Base-by-base conservation (phyloP, 1,284 basidiomycete species). In the Flammula alnicola region DNA sequence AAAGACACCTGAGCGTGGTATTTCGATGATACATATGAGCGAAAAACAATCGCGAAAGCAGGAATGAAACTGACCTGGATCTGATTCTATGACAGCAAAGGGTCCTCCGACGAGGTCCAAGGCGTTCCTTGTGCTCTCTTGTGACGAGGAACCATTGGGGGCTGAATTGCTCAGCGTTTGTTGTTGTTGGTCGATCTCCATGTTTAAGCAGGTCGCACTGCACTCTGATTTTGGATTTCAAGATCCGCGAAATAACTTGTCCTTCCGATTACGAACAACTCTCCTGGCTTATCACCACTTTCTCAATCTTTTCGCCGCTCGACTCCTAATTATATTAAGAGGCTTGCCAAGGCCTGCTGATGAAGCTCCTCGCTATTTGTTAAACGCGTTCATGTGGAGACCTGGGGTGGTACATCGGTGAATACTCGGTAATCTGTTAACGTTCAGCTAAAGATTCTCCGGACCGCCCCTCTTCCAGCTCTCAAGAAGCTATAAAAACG, bases 51-150 rank as follows among this genome's bases (percentile, higher is more conserved):
- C 8, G 11, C 9, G 1, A 14, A 8, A 16, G 26, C 9, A 42
- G 10, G 40, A 16, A 14, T 22, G 19, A n/a, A n/a, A n/a, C n/a
- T n/a, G n/a, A 70, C 80, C 79, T 62, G 83, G 83, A 62, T 84
- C 83, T 1, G 82, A 84, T 60, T 85, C 83, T 45, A 84, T 73
- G 16, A 84, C 81, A 12, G 80, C 77, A 58, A 81, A 83, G 5
- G 80, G 76, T 4, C 74, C 78, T 8, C 80, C 81, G 19, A 82
- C 70, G 5, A 83, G 74, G 58, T 83, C 79, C 22, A 29, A 39
- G 4, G 44, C 30, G 17, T 33, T 37, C 36, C n/a, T n/a, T n/a
- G n/a, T n/a, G n/a, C n/a, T n/a, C n/a, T n/a, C 30, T 32, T 32
- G 30, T 11, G 30, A 32, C 12, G 30, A 32, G 30, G 30, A 32